Conservation (phyloP, 2,329 filamentous ascomycete species). For the Reticulascus tulasneorum region DNA sequence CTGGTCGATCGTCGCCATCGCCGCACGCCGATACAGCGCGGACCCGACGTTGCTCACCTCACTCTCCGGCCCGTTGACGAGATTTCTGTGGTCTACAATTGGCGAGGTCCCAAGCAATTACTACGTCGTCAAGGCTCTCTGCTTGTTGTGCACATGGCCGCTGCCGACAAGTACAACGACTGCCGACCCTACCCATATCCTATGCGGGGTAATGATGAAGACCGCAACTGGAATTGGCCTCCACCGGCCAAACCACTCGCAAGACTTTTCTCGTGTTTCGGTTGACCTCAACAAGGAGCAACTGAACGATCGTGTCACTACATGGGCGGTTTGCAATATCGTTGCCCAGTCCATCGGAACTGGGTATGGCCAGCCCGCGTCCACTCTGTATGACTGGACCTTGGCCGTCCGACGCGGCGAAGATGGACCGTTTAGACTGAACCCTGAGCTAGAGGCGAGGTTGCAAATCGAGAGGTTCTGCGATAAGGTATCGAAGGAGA, state of each 20-base stretch:
- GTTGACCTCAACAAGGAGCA: slow-evolving; percentile 75
- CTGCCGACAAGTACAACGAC: slow-evolving; percentile 77
- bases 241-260: slow-evolving; percentile 75
- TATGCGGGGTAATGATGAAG: slow-evolving; percentile 83
- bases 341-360: slow-evolving; percentile 80
- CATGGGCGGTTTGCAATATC: slow-evolving; percentile 83
- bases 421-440: slow-evolving; percentile 54
- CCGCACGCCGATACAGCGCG: slow-evolving; percentile 63
- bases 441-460: slow-evolving; percentile 60
- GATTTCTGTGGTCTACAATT: slow-evolving; percentile 73
- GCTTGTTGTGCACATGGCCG: slow-evolving; percentile 77
- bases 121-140: slow-evolving; percentile 77
- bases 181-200: slow-evolving; percentile 75
- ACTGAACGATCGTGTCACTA: slow-evolving; percentile 71
- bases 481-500: slow-evolving; percentile 73
- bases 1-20: slow-evolving; percentile 77
- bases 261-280: slow-evolving; percentile 75
- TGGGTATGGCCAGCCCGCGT: slow-evolving; percentile 77
- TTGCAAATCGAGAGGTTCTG: slow-evolving; percentile 71
- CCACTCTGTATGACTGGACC: slow-evolving; percentile 73
- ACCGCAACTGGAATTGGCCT: slow-evolving; percentile 79
- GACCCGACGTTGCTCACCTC: slow-evolving; percentile 63
- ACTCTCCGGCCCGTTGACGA: slow-evolving; percentile 64
- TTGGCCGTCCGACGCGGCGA: slow-evolving; percentile 58
- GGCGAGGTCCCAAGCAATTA: slow-evolving; percentile 75